A percentile compares a stretch with the other conserved stretches of the same genome.
Conservation (phyloP, 306 rosid species). For the Pyrus pyrifolia region DNA sequence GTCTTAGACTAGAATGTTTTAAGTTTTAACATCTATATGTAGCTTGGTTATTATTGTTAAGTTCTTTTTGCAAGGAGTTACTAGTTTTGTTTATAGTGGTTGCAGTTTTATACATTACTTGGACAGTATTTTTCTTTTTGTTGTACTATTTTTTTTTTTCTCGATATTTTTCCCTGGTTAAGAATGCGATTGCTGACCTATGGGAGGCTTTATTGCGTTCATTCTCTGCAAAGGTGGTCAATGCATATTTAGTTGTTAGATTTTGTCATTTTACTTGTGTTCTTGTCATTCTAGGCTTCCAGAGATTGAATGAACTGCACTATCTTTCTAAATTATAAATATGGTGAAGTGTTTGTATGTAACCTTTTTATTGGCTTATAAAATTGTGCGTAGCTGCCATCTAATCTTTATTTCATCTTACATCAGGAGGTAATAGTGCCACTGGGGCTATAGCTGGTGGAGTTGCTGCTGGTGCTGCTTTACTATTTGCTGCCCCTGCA, state of each 20-base stretch:
- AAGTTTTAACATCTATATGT: not conserved
- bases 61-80: not conserved
- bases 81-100: not conserved
- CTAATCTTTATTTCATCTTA: constrained; percentile 15
- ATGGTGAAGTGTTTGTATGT: not conserved
- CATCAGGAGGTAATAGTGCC: constrained; percentile 77
- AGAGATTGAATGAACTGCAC: not conserved
- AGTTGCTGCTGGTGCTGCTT: constrained; percentile 98
- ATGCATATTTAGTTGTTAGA: not conserved
- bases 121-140: not conserved
- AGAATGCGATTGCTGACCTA: not conserved
- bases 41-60: not conserved
- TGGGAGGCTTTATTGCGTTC: constrained; percentile 3
- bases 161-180: not conserved
- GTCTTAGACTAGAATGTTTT: not conserved
- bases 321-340: not conserved
- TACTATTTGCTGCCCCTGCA: constrained; percentile 96
- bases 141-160: not conserved
- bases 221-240: not conserved
- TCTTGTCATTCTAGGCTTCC: not conserved
- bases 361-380: not conserved
- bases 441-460: constrained; percentile 99
- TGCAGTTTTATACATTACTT: not conserved
- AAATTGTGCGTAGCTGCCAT: not conserved
- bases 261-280: not conserved